Conservation (phyloP, 306 rosid species). For the Cucumis hystrix region DNA sequence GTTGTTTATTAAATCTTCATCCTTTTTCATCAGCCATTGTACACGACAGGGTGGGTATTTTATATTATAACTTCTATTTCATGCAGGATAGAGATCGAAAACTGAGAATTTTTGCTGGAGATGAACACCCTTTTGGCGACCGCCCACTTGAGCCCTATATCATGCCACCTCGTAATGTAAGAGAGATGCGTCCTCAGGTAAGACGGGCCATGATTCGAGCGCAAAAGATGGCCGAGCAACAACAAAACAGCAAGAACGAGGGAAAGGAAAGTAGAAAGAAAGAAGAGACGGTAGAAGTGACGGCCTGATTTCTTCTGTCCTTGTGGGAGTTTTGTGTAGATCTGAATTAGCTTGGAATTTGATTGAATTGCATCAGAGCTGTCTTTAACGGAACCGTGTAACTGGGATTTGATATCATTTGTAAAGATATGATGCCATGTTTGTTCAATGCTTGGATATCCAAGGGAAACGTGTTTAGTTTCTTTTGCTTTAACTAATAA, state of each 20-base stretch:
- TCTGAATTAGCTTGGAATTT: not conserved
- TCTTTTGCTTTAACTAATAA: not conserved
- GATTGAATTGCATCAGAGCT: not conserved
- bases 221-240: constrained; percentile 70
- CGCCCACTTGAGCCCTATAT: constrained; percentile 60
- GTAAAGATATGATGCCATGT: not conserved
- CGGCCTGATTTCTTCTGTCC: not conserved
- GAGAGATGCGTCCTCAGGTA: constrained; percentile 75
- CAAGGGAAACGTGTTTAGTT: not conserved
- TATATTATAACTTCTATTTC: not conserved
- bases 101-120: constrained; percentile 62
- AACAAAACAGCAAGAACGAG: constrained; percentile 24
- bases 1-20: not conserved
- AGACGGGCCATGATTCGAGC: constrained; percentile 90
- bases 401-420: not conserved
- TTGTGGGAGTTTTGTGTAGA: not conserved
- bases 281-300: constrained; percentile 27
- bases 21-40: not conserved
- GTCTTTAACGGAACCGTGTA: not conserved
- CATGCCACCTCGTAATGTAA: constrained; percentile 64
- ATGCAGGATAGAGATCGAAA: constrained; percentile 89
- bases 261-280: constrained; percentile 33
- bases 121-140: constrained; percentile 77
- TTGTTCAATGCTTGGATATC: not conserved
- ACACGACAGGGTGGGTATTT: not conserved